Evolutionary conservation across 305 asterid genomes (phyloP).

Genomic region (Solanum hybrid): DNA sequence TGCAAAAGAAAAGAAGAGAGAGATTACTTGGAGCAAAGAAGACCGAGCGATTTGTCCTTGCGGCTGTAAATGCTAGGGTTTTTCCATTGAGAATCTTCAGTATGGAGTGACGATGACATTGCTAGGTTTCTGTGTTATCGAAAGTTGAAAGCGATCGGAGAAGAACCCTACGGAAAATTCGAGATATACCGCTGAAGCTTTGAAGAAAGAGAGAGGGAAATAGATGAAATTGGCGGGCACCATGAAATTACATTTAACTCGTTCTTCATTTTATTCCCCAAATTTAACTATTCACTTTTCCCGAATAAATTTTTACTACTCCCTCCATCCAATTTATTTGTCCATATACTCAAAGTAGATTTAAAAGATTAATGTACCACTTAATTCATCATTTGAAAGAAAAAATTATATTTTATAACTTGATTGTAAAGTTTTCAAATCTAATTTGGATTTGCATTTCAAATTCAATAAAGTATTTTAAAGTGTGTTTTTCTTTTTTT

Average conservation of each 20-base stretch:
- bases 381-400: no score
- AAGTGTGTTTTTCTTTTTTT: background rate
- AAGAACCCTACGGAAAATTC: background rate
- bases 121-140: background rate
- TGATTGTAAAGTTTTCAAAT: background rate
- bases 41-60: slow-evolving; percentile 62
- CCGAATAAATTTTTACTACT: background rate
- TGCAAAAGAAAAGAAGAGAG: background rate
- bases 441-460: background rate
- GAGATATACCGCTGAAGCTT: background rate
- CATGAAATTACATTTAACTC: background rate
- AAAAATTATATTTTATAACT: background rate
- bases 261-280: background rate
- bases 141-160: background rate
- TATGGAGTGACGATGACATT: slow-evolving; percentile 28
- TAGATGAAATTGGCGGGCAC: slow-evolving; percentile 1
- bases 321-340: background rate
- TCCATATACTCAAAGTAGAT: background rate
- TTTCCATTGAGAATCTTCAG: slow-evolving; percentile 28
- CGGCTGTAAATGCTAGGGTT: slow-evolving; percentile 38
- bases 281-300: background rate
- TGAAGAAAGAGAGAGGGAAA: background rate
- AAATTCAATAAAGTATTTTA: background rate
- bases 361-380: background rate
- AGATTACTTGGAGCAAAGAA: slow-evolving; percentile 55